Percentiles rank a stretch among this genome's conserved stretches.
These are phyloP conservation scores for Trichophaea hybrida DNA, from an alignment of 2,329 filamentous ascomycete genomes.

Conservation along the genomic window DNA sequence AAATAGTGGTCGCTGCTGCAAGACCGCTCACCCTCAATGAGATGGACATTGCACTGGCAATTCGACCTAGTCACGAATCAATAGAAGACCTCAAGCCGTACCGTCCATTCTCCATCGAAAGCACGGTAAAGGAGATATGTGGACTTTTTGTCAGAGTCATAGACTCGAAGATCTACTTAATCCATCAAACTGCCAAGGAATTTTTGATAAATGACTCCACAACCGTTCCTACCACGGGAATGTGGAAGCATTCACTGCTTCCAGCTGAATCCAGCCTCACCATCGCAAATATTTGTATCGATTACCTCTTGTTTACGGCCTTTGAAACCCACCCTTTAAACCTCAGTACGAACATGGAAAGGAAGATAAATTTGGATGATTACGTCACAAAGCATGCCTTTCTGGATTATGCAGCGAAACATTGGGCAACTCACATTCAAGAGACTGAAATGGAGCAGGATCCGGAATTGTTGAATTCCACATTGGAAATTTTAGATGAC, in stretches of 20 bases:
- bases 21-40: conserved; percentile 21
- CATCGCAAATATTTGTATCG: conserved; percentile 7
- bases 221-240: not conserved
- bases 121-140: conserved; percentile 19
- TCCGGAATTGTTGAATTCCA: not conserved
- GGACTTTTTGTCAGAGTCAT: conserved; percentile 22
- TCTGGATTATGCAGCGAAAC: conserved; percentile 11
- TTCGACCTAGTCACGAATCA: conserved; percentile 2
- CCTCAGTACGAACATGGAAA: not conserved
- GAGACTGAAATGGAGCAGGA: not conserved
- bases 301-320: conserved; percentile 1
- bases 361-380: not conserved
- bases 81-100: conserved; percentile 19
- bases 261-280: conserved; percentile 4
- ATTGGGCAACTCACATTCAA: conserved; percentile 2
- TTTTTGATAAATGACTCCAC: conserved; percentile 9
- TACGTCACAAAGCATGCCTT: not conserved
- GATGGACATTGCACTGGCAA: conserved; percentile 20
- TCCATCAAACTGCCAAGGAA: conserved; percentile 24
- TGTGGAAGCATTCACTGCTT: conserved; percentile 3
- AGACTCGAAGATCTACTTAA: conserved; percentile 20
- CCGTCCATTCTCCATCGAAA: conserved; percentile 12
- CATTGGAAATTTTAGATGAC: not conserved
- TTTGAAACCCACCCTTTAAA: conserved; percentile 5
- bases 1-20: conserved; percentile 19